These are phyloP conservation scores for Aspergillus sp. DNA, from an alignment of 2,329 filamentous ascomycete species.

Conservation along the genomic window DNA sequence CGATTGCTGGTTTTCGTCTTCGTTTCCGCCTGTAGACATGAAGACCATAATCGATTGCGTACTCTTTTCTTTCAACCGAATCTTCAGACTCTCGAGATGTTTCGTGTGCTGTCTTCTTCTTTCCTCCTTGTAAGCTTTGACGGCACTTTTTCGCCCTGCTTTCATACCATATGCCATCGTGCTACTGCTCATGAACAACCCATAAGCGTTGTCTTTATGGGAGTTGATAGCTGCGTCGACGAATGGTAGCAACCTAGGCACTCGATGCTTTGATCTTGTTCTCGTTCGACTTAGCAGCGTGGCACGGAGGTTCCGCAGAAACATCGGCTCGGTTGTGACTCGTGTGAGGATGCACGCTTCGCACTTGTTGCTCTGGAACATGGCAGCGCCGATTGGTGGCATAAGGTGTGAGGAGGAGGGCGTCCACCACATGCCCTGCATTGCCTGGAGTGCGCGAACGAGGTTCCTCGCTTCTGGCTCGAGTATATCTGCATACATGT, in stretches of 20 bases:
- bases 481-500: constrained; percentile 12
- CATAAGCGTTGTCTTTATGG: constrained; percentile 4
- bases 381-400: constrained; percentile 12
- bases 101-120: constrained; percentile 1
- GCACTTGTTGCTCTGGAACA: constrained; percentile 29
- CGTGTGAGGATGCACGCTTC: constrained; percentile 34
- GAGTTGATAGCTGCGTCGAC: constrained; percentile 23
- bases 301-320: constrained; percentile 25
- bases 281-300: constrained; percentile 25
- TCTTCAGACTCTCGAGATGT: not conserved
- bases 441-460: constrained; percentile 14
- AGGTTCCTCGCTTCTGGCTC: constrained; percentile 8
- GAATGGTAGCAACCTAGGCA: constrained; percentile 23
- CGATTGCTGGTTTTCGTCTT: too few species aligned
- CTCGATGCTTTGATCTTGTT: constrained; percentile 14
- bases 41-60: not conserved
- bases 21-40: too few species aligned
- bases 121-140: constrained; percentile 9
- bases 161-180: constrained; percentile 12
- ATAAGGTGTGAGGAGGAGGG: not conserved
- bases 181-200: constrained; percentile 10
- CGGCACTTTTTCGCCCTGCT: constrained; percentile 9
- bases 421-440: constrained; percentile 28
- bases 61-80: not conserved
- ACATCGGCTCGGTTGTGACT: constrained; percentile 18